Base-by-base conservation (phyloP, 768 basidiomycete genomes). In the Cytidiella melzeri region DNA sequence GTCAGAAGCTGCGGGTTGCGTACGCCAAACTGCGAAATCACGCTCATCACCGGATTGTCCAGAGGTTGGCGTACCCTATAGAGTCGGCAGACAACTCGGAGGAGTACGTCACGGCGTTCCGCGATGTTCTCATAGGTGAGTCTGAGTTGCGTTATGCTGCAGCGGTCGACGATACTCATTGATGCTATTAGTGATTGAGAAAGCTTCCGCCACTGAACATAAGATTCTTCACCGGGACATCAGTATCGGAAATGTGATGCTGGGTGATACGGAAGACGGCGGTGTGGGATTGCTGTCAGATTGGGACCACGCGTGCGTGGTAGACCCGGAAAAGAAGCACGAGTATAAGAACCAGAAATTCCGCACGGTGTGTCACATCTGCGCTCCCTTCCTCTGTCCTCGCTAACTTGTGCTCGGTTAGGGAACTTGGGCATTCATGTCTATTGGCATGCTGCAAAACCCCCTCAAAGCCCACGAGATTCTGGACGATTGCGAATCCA, bases 381-480 rank as follows among this genome's bases (percentile, higher is more conserved):
- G 30, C 30, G n/a, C n/a, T n/a, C 15, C 30, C 9, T 34, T 34
- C 9, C 30, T 7, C 30, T 34, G 30, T 15, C 30, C 30, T 7
- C 30, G 30, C 30, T 34, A 7, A 34, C 15, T 34, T 34, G 9
- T 34, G 9, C 15, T 34, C 30, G 30, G n/a, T n/a, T 34, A 55
- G 53, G 53, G 49, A 2, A 50, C 48, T 2, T 55, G 53, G 53
- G 37, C 12, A 13, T 55, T 51, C 30, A 44, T 49, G 30, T 51
- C 53, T 5, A 47, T 55, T n/a, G 23, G 11, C 15, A 18, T 50
- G n/a, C 23, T 45, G 13, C 10, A 5, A 3, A 25, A 43, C 19
- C 26, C 37, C 4, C 9, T 5, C 4, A 50, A 45, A 20, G 18
- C 12, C 2, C 54, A 55, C 23, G 13, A 10, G 11, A 15, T 51